These are phyloP conservation scores for Amanita jacksonii DNA, from an alignment of 768 basidiomycete genomes.

Conservation along the genomic window DNA sequence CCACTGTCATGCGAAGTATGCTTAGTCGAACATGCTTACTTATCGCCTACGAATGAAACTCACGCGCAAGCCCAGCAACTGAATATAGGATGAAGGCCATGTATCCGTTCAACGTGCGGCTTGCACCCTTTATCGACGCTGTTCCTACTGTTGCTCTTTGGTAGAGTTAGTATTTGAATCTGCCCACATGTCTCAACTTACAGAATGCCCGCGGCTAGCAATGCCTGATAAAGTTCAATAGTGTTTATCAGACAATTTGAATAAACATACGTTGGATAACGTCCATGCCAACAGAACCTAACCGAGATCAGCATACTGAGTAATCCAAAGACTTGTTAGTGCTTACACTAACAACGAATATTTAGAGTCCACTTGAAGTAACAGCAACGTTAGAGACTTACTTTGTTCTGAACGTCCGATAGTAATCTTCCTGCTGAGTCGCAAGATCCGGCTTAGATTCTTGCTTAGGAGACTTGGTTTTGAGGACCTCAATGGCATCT, in stretches of 20 bases:
- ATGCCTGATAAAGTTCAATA: constrained; percentile 30
- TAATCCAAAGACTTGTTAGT: neutral
- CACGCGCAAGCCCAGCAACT: constrained; percentile 81
- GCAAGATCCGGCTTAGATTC: constrained; percentile 50
- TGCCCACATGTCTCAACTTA: constrained; percentile 24
- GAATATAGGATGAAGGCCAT: constrained; percentile 86
- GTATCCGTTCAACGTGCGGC: constrained; percentile 65
- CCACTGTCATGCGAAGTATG: constrained; percentile 36
- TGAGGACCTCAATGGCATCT: constrained; percentile 78
- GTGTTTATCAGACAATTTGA: neutral
- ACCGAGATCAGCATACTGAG: constrained; percentile 13
- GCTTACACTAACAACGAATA: constrained; percentile 20
- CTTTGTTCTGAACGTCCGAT: constrained; percentile 87
- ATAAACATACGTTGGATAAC: constrained; percentile 58
- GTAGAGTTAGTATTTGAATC: neutral
- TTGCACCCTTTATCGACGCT: constrained; percentile 36
- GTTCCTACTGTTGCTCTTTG: constrained; percentile 40
- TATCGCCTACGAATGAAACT: constrained; percentile 23
- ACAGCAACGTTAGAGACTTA: constrained; percentile 24
- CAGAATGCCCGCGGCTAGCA: constrained; percentile 70
- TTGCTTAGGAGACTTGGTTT: constrained; percentile 67
- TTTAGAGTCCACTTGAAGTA: neutral
- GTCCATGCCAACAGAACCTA: constrained; percentile 82
- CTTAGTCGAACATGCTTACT: neutral
- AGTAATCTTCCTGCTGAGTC: constrained; percentile 79